These are phyloP conservation scores for Planoprotostelium fungivorum DNA, from an alignment of 78 protist species.

Conservation along the genomic window DNA sequence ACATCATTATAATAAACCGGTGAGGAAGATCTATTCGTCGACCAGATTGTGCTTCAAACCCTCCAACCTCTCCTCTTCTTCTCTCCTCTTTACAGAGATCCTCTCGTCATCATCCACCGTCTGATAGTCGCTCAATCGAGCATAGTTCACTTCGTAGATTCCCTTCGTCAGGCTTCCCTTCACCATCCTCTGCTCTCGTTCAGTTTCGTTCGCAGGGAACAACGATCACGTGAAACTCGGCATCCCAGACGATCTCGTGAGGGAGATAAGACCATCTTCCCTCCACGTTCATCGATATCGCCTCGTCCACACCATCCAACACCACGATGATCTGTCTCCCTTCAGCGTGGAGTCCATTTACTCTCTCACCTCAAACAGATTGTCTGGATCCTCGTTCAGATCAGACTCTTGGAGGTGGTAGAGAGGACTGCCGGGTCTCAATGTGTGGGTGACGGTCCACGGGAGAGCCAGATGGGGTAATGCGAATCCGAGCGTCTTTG, in stretches of 20 bases:
- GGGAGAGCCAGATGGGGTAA: slow-evolving; percentile 11
- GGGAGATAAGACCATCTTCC: slow-evolving; percentile 11
- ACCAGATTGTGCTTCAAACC: too few species aligned
- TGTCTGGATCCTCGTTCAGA: neutral
- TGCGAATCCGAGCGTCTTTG: neutral
- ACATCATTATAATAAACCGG: too few species aligned
- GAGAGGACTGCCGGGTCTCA: neutral
- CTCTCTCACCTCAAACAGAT: neutral
- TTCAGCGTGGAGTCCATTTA: neutral
- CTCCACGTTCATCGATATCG: neutral
- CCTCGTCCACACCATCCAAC: slow-evolving; percentile 16
- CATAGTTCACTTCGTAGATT: neutral
- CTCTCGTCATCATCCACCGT: too few species aligned
- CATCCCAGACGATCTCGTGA: slow-evolving; percentile 7
- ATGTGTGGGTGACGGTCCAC: slow-evolving; percentile 1
- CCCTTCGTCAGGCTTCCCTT: neutral
- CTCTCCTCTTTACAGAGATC: too few species aligned
- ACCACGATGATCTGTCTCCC: slow-evolving; percentile 2
- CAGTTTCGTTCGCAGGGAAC: neutral
- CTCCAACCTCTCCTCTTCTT: too few species aligned
- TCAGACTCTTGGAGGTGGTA: neutral
- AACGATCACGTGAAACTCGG: neutral
- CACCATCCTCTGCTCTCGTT: neutral
- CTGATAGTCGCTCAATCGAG: neutral
- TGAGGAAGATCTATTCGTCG: too few species aligned